Evolutionary conservation across 306 rosid species (phyloP).

Genomic region (Quercus alba): DNA sequence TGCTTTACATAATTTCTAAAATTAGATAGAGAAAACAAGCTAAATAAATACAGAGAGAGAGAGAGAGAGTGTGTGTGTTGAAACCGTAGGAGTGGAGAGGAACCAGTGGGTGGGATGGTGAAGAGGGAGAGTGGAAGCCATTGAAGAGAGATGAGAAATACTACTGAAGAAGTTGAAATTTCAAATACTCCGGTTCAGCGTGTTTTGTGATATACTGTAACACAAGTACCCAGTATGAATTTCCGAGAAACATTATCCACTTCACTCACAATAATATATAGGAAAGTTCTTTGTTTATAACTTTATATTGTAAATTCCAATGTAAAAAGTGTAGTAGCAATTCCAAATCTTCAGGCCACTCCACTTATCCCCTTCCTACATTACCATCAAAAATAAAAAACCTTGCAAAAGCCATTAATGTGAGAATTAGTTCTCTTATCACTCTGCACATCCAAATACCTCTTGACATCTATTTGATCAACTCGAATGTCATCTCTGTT

Average conservation of each 20-base stretch:
- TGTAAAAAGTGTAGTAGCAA: no score
- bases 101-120: slow-evolving; percentile 49
- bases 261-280: background rate
- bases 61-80: background rate
- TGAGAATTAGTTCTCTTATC: no score
- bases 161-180: no score
- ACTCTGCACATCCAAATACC: no score
- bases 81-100: slow-evolving; percentile 61
- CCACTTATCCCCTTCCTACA: no score
- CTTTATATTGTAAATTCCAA: no score
- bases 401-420: no score
- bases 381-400: no score
- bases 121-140: slow-evolving; percentile 66
- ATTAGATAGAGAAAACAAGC: background rate
- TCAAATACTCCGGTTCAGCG: background rate
- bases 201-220: background rate
- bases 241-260: background rate
- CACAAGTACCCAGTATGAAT: background rate
- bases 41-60: background rate
- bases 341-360: no score
- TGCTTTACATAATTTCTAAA: slow-evolving; percentile 18
- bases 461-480: no score
- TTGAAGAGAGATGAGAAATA: slow-evolving; percentile 21
- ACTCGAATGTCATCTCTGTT: no score
- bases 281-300: no score